These are phyloP conservation scores for Ophiostoma populinum DNA, from an alignment of 2,329 filamentous ascomycete species.

Conservation along the genomic window DNA sequence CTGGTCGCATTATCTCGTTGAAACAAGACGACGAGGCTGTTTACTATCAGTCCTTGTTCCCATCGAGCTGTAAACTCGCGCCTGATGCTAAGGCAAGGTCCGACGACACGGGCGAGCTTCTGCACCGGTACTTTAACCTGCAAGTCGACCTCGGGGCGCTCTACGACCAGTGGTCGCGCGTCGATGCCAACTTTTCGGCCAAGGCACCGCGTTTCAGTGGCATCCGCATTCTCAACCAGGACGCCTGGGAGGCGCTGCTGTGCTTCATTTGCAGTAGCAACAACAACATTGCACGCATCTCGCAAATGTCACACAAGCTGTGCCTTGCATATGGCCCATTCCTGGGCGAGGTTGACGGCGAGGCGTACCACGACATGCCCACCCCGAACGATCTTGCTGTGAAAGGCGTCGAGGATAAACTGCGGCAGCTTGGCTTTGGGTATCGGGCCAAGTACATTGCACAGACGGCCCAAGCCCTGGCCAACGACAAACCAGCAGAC, in stretches of 20 bases:
- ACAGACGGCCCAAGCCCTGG: constrained; percentile 63
- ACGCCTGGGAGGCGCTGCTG: constrained; percentile 87
- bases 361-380: constrained; percentile 21
- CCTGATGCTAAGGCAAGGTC: too few relatives aligned
- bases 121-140: constrained; percentile 79
- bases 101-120: constrained; percentile 58
- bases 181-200: constrained; percentile 75
- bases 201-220: constrained; percentile 78
- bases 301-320: constrained; percentile 88
- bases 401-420: constrained; percentile 57
- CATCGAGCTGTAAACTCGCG: too few relatives aligned
- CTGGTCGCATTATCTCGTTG: constrained; percentile 69
- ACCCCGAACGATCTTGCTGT: constrained; percentile 39
- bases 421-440: constrained; percentile 77
- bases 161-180: constrained; percentile 73
- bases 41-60: constrained; percentile 61
- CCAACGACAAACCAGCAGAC: constrained; percentile 42
- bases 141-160: constrained; percentile 55
- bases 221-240: constrained; percentile 81
- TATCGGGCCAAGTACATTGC: constrained; percentile 89
- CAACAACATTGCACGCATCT: constrained; percentile 92
- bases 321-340: constrained; percentile 71
- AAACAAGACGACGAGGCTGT: constrained; percentile 66
- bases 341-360: constrained; percentile 51
- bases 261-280: constrained; percentile 98